A percentile compares a stretch with the other conserved stretches of the same genome.
Evolutionary conservation across 495 filamentous ascomycete genomes (phyloP).

Genomic region (Glarea lozoyensis): DNA sequence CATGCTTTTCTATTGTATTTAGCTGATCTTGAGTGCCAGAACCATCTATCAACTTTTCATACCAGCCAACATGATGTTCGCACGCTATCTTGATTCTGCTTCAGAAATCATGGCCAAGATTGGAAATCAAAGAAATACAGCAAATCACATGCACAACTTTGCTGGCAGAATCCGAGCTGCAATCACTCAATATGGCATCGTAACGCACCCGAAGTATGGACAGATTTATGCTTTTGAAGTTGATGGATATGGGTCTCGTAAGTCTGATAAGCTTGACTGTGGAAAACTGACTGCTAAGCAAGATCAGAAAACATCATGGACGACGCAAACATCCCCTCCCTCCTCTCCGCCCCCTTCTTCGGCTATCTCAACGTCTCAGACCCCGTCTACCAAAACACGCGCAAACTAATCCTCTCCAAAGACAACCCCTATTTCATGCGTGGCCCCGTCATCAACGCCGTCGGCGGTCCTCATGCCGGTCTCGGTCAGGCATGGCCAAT

Average conservation of each 20-base stretch:
- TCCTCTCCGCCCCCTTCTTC: conserved; percentile 46
- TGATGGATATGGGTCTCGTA: conserved; percentile 42
- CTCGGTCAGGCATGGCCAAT: conserved; percentile 46
- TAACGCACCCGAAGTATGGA: conserved; percentile 34
- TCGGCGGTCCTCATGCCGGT: conserved; percentile 35
- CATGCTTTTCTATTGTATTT: conserved; percentile 3
- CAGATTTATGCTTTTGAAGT: conserved; percentile 52
- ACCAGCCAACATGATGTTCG: conserved; percentile 65
- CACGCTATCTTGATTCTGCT: conserved; percentile 37
- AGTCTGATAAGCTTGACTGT: conserved; percentile 16
- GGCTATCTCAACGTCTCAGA: conserved; percentile 41
- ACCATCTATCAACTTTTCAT: conserved; percentile 49
- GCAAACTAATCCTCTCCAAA: conserved; percentile 41
- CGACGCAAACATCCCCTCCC: conserved; percentile 54
- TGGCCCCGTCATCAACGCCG: conserved; percentile 43
- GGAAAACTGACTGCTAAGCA: too few relatives aligned
- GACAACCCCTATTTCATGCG: conserved; percentile 53
- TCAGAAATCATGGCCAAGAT: conserved; percentile 39
- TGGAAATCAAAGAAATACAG: conserved; percentile 28
- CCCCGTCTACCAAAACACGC: conserved; percentile 45
- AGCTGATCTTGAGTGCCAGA: not conserved
- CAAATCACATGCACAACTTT: conserved; percentile 38
- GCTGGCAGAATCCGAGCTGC: conserved; percentile 34
- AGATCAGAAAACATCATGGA: conserved; percentile 32
- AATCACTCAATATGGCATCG: conserved; percentile 41